Evolutionary conservation across 2,329 filamentous ascomycete genomes (phyloP).

Genomic region (Alternaria postmessia): DNA sequence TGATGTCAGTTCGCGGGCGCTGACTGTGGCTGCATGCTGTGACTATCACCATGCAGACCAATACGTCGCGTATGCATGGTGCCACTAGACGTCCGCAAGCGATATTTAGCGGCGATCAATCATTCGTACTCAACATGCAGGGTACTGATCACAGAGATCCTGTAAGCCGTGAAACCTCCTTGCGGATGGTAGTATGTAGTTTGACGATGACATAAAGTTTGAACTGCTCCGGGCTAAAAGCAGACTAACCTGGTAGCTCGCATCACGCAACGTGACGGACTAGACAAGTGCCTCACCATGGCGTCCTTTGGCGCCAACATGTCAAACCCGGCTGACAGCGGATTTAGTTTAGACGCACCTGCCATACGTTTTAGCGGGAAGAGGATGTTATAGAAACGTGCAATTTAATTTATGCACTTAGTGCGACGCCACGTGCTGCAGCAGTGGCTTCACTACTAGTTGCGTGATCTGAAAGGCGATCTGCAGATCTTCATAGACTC

Average conservation of each 20-base stretch:
- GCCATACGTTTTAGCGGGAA: slow-evolving; percentile 22
- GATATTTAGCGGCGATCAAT: neutral
- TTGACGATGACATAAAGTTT: slow-evolving; percentile 27
- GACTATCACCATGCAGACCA: neutral
- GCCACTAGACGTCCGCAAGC: neutral
- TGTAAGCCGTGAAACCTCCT: neutral
- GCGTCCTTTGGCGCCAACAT: slow-evolving; percentile 14
- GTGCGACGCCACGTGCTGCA: slow-evolving; percentile 23
- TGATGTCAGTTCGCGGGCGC: neutral
- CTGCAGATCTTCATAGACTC: slow-evolving; percentile 15
- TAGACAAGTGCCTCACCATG: slow-evolving; percentile 10
- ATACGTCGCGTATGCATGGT: neutral
- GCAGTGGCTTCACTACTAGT: slow-evolving; percentile 24
- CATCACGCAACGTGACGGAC: slow-evolving; percentile 5
- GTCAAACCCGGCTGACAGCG: slow-evolving; percentile 33
- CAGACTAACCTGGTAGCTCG: slow-evolving; percentile 8
- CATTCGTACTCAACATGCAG: neutral
- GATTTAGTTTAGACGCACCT: slow-evolving; percentile 20
- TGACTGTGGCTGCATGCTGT: slow-evolving; percentile 1
- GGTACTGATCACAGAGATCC: slow-evolving; percentile 3
- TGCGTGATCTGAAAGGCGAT: slow-evolving; percentile 15
- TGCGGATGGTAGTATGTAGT: slow-evolving; percentile 12
- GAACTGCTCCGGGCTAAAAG: slow-evolving; percentile 6
- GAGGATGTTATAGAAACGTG: slow-evolving; percentile 13
- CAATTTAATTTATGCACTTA: slow-evolving; percentile 27